Percentiles rank a stretch among this genome's conserved stretches.
phyloP scores from a whole-genome alignment of 169 alveolate species.

The Plasmodium coatneyi region DNA sequence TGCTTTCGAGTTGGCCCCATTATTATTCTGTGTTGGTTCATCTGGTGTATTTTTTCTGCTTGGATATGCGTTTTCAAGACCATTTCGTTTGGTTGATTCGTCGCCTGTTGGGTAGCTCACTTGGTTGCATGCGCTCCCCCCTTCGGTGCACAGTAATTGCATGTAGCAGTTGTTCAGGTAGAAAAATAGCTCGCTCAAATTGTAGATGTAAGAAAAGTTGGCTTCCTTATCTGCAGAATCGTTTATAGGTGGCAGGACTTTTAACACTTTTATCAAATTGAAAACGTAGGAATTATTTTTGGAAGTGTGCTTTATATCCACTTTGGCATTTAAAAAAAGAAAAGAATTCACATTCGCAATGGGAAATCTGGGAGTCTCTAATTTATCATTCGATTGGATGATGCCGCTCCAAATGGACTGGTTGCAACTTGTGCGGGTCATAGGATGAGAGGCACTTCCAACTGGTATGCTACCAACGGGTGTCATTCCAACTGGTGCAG shows the following conservation, averaged over 20 bases:
- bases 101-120: neutral
- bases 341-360: constrained; percentile 31
- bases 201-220: constrained; percentile 35
- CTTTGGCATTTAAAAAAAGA: constrained; percentile 43
- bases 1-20: neutral
- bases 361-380: neutral
- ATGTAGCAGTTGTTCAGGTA: constrained; percentile 48
- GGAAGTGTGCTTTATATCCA: constrained; percentile 1
- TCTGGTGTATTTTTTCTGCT: neutral
- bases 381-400: neutral
- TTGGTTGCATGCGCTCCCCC: neutral
- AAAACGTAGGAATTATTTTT: neutral
- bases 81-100: neutral
- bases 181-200: constrained; percentile 35
- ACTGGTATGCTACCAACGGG: neutral
- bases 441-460: neutral
- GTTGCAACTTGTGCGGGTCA: neutral
- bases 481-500: neutral
- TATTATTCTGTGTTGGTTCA: neutral
- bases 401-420: neutral
- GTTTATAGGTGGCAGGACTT: constrained; percentile 29
- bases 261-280: constrained; percentile 17
- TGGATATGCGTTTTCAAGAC: neutral
- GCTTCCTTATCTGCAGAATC: constrained; percentile 22
- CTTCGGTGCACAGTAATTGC: constrained; percentile 8